These are phyloP conservation scores for Clathrospora elynae DNA, from an alignment of 2,329 filamentous ascomycete species.

Conservation along the genomic window DNA sequence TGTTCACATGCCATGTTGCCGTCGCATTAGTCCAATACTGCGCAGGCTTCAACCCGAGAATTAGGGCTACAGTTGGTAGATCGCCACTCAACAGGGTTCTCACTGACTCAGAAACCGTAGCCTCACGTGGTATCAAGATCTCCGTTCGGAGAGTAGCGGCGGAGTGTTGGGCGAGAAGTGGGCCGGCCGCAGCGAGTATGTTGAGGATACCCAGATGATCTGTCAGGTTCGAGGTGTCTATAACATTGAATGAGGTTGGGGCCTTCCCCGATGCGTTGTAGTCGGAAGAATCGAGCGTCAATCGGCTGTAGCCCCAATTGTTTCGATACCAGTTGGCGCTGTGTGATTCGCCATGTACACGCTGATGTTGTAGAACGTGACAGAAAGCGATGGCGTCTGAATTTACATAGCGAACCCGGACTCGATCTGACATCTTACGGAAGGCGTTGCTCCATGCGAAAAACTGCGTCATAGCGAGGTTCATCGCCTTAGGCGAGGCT, in stretches of 20 bases:
- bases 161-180: slow-evolving; percentile 53
- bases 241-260: slow-evolving; percentile 58
- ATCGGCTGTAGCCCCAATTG: slow-evolving; percentile 47
- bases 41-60: slow-evolving; percentile 55
- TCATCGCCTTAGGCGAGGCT: background rate
- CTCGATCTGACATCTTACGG: slow-evolving; percentile 27
- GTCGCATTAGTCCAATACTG: slow-evolving; percentile 23
- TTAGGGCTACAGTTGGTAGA: slow-evolving; percentile 53
- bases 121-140: slow-evolving; percentile 46
- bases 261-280: slow-evolving; percentile 49
- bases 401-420: slow-evolving; percentile 55
- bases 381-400: slow-evolving; percentile 60
- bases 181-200: slow-evolving; percentile 53
- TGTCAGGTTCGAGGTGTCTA: slow-evolving; percentile 60
- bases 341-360: slow-evolving; percentile 24
- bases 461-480: slow-evolving; percentile 55
- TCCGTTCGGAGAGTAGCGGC: slow-evolving; percentile 50
- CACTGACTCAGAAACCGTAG: slow-evolving; percentile 41
- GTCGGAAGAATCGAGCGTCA: slow-evolving; percentile 52
- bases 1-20: slow-evolving; percentile 6
- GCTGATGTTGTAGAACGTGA: slow-evolving; percentile 56
- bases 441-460: slow-evolving; percentile 54
- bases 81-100: slow-evolving; percentile 56
- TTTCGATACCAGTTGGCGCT: slow-evolving; percentile 52
- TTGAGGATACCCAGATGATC: slow-evolving; percentile 55